Evolutionary conservation across 2,329 filamentous ascomycete species (phyloP).

Genomic region (Clonostachys rhizophaga): DNA sequence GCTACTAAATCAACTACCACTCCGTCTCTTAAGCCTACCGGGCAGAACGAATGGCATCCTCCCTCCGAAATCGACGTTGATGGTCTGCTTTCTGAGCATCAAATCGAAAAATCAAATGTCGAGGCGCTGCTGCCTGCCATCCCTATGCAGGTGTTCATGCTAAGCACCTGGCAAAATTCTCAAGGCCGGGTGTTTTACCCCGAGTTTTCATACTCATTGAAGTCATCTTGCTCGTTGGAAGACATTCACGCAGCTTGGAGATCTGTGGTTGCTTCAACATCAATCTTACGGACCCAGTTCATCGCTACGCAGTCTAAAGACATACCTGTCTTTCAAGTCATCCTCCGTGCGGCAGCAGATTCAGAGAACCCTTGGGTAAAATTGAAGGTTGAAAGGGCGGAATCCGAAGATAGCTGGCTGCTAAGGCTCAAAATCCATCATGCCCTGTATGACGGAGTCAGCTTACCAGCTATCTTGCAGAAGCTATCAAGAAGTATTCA

Average conservation of each 20-base stretch:
- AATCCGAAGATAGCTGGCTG: slow-evolving; percentile 10
- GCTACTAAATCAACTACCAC: not conserved
- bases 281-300: slow-evolving; percentile 68
- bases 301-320: slow-evolving; percentile 38
- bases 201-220: slow-evolving; percentile 54
- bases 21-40: not conserved
- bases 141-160: slow-evolving; percentile 76
- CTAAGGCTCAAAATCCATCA: slow-evolving; percentile 70
- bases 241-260: slow-evolving; percentile 57
- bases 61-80: slow-evolving; percentile 23
- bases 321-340: slow-evolving; percentile 59
- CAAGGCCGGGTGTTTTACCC: slow-evolving; percentile 67
- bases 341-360: slow-evolving; percentile 27
- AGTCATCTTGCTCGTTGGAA: slow-evolving; percentile 26
- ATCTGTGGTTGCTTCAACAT: slow-evolving; percentile 43
- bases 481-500: slow-evolving; percentile 15
- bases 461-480: slow-evolving; percentile 59
- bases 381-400: slow-evolving; percentile 8
- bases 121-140: slow-evolving; percentile 63
- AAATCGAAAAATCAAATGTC: slow-evolving; percentile 38
- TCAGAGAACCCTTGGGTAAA: slow-evolving; percentile 12
- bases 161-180: slow-evolving; percentile 70
- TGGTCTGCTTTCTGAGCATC: slow-evolving; percentile 27
- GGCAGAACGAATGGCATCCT: not conserved
- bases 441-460: slow-evolving; percentile 83